Evolutionary conservation across 2,329 filamentous ascomycete species (phyloP), one percentile per base, ranked within the genome.

Genomic region (Fusarium nematophilum): DNA sequence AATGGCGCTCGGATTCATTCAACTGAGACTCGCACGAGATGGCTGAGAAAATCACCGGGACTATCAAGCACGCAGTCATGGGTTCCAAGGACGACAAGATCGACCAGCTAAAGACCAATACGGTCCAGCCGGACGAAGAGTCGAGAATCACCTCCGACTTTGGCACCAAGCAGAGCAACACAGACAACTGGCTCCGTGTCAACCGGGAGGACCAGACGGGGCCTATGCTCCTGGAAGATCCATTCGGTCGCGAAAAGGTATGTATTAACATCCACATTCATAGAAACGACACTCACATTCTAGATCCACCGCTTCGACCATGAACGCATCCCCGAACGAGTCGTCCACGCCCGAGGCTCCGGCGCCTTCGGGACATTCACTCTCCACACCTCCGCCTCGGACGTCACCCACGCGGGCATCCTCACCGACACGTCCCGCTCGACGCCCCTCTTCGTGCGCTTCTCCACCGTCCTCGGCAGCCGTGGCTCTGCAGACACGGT

Each of bases 401-500:
- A 91, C 67, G 83, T 91, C 48, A 90, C 87, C 0, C 82, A 83
- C 6, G 89, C 89, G 6, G 87, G 84, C 0, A 85, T 91, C 65
- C 73, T 91, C 4, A 77, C 73, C 0, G 75, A 79, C 3, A 76
- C 78, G 0, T 83, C 81, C 9, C 87, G 90, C 64, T 73, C 88
- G 65, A 78, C 72, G 0, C 72, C 72, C 0, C 45, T 74, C 0
- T 75, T 75, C 9, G 11, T 75, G 13, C 87, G 91, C 1, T 93
- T 95, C 73, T 94, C 90, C 0, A 94, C 91, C 0, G 91, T 92
- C 0, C 81, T 91, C 2, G 90, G 90, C 6, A 91, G 86, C 70
- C 83, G 87, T 27, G 91, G 91, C 10, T 91, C 88, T 45, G 89
- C 90, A 6, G 91, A 95, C 70, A 93, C 90, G 0, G 91, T 93